Percentiles rank a stretch among this genome's conserved stretches.
Evolutionary conservation across 306 rosid species (phyloP).

Genomic region (Glycyrrhiza uralensis): DNA sequence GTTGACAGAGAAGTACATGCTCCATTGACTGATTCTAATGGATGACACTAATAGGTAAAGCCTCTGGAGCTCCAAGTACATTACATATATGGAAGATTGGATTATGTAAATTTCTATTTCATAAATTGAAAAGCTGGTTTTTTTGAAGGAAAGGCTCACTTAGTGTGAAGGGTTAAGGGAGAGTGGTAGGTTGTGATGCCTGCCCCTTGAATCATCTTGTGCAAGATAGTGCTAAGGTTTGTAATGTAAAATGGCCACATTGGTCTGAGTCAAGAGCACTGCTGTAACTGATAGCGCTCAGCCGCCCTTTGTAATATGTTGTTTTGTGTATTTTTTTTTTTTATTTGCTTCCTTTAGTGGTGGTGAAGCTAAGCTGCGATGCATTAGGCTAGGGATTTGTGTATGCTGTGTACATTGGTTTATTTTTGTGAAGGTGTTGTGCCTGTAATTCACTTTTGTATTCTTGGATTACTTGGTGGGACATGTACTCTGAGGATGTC

Average conservation of each 20-base stretch:
- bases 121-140: conserved; percentile 48
- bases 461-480: conserved; percentile 9
- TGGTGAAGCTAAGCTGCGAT: conserved; percentile 68
- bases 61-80: conserved; percentile 29
- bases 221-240: conserved; percentile 42
- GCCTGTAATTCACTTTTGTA: conserved; percentile 30
- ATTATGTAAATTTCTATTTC: conserved; percentile 66
- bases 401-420: conserved; percentile 53
- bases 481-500: conserved; percentile 6
- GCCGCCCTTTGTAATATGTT: conserved; percentile 43
- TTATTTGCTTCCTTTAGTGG: conserved; percentile 55
- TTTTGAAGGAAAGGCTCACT: conserved; percentile 42
- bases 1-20: conserved; percentile 61
- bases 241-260: conserved; percentile 57
- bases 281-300: conserved; percentile 32
- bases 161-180: conserved; percentile 43
- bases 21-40: conserved; percentile 57
- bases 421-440: conserved; percentile 55
- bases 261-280: conserved; percentile 46
- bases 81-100: conserved; percentile 49
- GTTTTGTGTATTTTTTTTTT: conserved; percentile 44
- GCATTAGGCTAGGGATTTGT: conserved; percentile 42
- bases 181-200: conserved; percentile 70
- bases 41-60: conserved; percentile 42
- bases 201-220: conserved; percentile 53